Conservation (phyloP, 2,329 filamentous ascomycete species). For the Colletotrichum chlorophyti region DNA sequence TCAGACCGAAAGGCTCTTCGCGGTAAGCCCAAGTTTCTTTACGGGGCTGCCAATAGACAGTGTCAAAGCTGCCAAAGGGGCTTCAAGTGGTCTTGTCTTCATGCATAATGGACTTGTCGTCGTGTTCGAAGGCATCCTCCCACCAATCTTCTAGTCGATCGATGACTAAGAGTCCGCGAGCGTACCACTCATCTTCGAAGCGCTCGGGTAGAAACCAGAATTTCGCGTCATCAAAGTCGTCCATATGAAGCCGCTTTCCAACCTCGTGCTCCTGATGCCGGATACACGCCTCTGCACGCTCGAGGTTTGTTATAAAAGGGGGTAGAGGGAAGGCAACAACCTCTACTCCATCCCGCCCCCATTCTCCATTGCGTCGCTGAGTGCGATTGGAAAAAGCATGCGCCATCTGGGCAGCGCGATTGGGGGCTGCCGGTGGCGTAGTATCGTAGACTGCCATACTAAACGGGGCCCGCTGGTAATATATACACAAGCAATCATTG, state of each 20-base stretch:
- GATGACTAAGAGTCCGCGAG: neutral
- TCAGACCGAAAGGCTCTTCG: neutral
- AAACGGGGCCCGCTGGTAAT: neutral
- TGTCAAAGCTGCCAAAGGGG: neutral
- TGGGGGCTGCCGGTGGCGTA: neutral
- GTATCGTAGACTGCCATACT: neutral
- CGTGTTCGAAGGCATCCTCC: neutral
- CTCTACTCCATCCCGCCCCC: neutral
- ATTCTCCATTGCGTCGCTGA: neutral
- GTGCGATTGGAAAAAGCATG: neutral
- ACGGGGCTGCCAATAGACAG: neutral
- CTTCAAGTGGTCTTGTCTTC: neutral
- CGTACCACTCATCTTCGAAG: neutral
- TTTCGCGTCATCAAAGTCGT: neutral
- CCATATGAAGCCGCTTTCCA: neutral
- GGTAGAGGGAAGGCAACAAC: neutral
- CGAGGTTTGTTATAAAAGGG: neutral
- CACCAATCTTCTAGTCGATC: neutral
- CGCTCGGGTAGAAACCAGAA: neutral
- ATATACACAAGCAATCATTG: neutral
- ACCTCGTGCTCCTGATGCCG: neutral
- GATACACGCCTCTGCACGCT: neutral
- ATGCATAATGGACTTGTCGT: neutral
- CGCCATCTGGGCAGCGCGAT: neutral
- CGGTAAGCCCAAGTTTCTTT: neutral